A percentile compares a stretch with the other conserved stretches of the same genome.
Evolutionary conservation across 257 asterid genomes (phyloP).

Genomic region (Plantago ovata): DNA sequence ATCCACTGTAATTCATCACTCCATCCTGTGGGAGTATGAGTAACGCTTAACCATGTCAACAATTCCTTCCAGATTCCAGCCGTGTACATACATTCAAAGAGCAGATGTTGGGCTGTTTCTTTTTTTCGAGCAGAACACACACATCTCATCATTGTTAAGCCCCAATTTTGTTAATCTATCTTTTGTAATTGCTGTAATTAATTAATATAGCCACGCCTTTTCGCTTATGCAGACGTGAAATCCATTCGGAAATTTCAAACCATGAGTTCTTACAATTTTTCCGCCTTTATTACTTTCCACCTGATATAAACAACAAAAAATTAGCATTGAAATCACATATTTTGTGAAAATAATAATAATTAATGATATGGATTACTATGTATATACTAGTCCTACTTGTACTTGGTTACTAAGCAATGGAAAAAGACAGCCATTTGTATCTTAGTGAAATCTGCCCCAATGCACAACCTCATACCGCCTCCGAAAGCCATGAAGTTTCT

Average conservation of each 20-base stretch:
- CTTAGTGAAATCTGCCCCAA: conserved; percentile 56
- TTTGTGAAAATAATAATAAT: not conserved
- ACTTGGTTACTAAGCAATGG: conserved; percentile 47
- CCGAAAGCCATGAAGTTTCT: conserved; percentile 67
- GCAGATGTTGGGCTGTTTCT: too few species aligned
- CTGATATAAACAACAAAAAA: conserved; percentile 23
- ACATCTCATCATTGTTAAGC: too few species aligned
- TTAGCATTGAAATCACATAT: not conserved
- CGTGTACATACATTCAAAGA: too few species aligned
- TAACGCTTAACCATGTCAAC: too few species aligned
- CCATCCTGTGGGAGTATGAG: too few species aligned
- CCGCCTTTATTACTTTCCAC: conserved; percentile 43
- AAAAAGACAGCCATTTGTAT: conserved; percentile 55
- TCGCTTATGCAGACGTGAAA: conserved; percentile 30
- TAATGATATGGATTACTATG: too few species aligned
- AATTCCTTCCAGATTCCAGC: too few species aligned
- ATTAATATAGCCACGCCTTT: not conserved
- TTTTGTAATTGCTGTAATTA: not conserved
- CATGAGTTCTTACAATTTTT: conserved; percentile 43
- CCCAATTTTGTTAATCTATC: too few species aligned
- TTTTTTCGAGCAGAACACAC: too few species aligned
- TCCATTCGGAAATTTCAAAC: conserved; percentile 50
- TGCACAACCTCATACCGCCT: conserved; percentile 57
- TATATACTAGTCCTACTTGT: conserved; percentile 48
- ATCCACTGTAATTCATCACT: too few species aligned